Evolutionary conservation across 805 yeast species (phyloP), one percentile per base, ranked within the genome.

Genomic region (Pichia nakasei): DNA sequence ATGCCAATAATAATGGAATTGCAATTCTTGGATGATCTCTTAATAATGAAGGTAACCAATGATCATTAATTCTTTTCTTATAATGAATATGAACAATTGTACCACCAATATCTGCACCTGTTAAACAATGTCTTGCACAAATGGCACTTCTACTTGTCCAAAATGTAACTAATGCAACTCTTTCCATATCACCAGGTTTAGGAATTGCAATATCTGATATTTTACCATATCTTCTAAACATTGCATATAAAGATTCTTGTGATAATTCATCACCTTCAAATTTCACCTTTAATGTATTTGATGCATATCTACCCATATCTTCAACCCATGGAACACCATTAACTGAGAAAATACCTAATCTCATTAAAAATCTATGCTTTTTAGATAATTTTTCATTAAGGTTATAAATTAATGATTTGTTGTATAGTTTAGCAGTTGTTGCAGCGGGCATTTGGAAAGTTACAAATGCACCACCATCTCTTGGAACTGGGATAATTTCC

Each of bases 301-400:
- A 78, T 9, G 95, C 95, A 50, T 72, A 75, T 48, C 96, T 66
- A 53, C 85, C 75, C 59, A 93, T 68, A 59, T 93, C 98, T 64
- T 91, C 97, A 48, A 93, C 83, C 96, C 97, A 91, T 0, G 99
- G 98, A 2, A 75, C 69, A 48, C 99, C 99, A 53, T 83, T 81
- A 1, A 93, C 97, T 1, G 84, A 80, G 55, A 71, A 81, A 42
- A 73, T 82, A 47, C 67, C 65, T 2, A 82, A 83, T 45, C 63
- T 66, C 2, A 73, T 60, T n/a, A 77, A 53, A 43, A 67, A 68
- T 37, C 52, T 46, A 37, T 49, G 52, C 11, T 37, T 38, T 40
- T 36, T 38, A 8, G 35, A 38, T 22, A 42, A 41, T 34, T 49
- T 49, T 17, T 44, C 43, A 13, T 37, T 29, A 8, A 49, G 34